These are phyloP conservation scores for Oryza punctata DNA, from an alignment of 176 grass and related monocot species.

Conservation along the genomic window DNA sequence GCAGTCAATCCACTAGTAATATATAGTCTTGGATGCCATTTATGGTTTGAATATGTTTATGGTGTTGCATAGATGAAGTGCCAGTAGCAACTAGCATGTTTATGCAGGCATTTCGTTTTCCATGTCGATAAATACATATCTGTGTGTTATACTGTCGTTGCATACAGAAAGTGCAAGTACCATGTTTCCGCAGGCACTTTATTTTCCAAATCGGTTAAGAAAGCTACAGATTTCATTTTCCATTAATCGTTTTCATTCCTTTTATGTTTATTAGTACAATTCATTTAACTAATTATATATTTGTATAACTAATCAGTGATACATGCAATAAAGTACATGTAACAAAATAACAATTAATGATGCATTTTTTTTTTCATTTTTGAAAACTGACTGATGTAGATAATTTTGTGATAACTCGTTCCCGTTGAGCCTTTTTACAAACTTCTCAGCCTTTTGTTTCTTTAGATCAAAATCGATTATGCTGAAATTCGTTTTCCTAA, in stretches of 20 bases:
- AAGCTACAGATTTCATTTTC: not conserved
- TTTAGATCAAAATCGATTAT: constrained; percentile 29
- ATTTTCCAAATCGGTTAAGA: constrained; percentile 32
- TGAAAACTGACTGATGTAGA: not conserved
- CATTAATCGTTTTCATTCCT: constrained; percentile 12
- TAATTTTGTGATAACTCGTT: not conserved
- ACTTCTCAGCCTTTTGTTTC: constrained; percentile 14
- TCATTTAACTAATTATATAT: not conserved
- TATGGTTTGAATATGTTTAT: constrained; percentile 14
- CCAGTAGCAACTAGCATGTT: constrained; percentile 20
- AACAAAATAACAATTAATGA: not conserved
- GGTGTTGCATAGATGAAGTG: constrained; percentile 18
- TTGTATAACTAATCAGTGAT: constrained; percentile 7
- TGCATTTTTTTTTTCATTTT: not conserved
- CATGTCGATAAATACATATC: not conserved
- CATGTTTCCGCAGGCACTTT: constrained; percentile 14
- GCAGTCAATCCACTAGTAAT: not conserved
- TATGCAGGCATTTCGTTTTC: constrained; percentile 17
- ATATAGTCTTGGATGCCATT: not conserved
- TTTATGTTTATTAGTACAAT: constrained; percentile 13
- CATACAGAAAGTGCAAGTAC: not conserved
- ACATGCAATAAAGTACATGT: not conserved
- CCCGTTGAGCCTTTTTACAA: not conserved
- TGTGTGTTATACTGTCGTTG: not conserved
- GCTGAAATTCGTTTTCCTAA: not conserved